phyloP scores from a whole-genome alignment of 2,329 filamentous ascomycete species.

The Xylaria sp. region DNA sequence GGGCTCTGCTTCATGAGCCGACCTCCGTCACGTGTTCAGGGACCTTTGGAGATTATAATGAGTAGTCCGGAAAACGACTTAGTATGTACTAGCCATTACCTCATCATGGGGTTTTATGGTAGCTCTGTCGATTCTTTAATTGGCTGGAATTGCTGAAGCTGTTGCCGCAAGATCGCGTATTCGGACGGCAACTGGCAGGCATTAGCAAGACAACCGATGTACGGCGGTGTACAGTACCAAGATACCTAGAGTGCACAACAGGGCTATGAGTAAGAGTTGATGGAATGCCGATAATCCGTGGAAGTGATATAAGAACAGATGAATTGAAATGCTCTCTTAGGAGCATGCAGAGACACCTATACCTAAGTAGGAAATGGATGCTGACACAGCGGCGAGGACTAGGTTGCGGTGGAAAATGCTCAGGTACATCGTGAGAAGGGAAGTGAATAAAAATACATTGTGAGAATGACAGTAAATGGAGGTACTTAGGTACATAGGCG shows the following conservation, averaged over 20 bases:
- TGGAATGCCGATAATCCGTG: not conserved
- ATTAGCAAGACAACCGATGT: not conserved
- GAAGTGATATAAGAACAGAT: not conserved
- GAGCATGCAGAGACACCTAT: not conserved
- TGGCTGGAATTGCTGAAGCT: too few relatives aligned
- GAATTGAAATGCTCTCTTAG: not conserved
- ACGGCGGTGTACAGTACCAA: not conserved
- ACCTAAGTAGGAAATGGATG: not conserved
- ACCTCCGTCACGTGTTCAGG: constrained; percentile 17
- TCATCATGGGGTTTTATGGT: too few relatives aligned
- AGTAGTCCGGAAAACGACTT: not conserved
- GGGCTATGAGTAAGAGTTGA: not conserved
- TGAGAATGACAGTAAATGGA: not conserved
- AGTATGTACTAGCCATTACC: not conserved
- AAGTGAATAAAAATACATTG: too few relatives aligned
- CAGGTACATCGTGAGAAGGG: too few relatives aligned
- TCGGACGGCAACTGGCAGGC: not conserved
- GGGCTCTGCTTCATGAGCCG: constrained; percentile 16
- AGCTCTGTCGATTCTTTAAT: too few relatives aligned
- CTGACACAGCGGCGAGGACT: not conserved
- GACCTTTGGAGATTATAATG: constrained; percentile 5
- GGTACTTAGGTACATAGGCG: not conserved
- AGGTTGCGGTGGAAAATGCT: not conserved
- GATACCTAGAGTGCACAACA: too few relatives aligned
- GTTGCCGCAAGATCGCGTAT: too few relatives aligned